Evolutionary conservation across 2,329 filamentous ascomycete species (phyloP), one percentile per base, ranked within the genome.

Genomic region (Aspergillus sp.): DNA sequence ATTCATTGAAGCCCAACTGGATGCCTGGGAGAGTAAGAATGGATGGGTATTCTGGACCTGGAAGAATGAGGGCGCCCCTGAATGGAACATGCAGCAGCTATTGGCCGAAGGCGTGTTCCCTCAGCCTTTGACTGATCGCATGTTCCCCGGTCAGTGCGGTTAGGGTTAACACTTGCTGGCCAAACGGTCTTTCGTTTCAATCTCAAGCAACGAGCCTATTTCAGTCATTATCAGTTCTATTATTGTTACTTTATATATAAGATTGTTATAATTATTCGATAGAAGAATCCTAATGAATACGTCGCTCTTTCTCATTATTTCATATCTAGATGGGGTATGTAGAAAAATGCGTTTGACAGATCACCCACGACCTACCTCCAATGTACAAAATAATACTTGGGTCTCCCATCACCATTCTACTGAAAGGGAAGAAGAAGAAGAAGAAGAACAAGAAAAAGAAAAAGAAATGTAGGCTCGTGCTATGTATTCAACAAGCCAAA

Each of bases 31-130:
- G 57, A 56, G 57, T 52, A 63, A 64, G 29, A 59, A 51, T 10
- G 72, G 72, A 38, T 75, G 71, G 72, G 50, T 74, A 19, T 74
- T 73, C 59, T 75, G 72, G 72, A 73, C 71, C 43, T 74, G 72
- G 71, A 73, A 70, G 58, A 74, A 72, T 8, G 71, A 74, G 52
- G 67, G 67, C 30, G 65, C 71, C 10, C 71, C 72, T 4, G 73
- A 72, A 45, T 75, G 73, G 73, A 68, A 74, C 52, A 66, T 75
- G 63, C 59, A 70, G 53, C 56, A 68, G 52, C 60, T 73, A 38
- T 51, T 74, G 28, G 66, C 63, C 8, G 61, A 56, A 10, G 70
- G 68, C 1, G 53, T 79, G 41, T 79, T 78, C 60, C 75, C 75
- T 12, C 67, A 72, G 51, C 66, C 67, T 29, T 51, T 67, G 41